Base-by-base conservation (phyloP, 331 rosid species). In the Stylosanthes scabra region DNA sequence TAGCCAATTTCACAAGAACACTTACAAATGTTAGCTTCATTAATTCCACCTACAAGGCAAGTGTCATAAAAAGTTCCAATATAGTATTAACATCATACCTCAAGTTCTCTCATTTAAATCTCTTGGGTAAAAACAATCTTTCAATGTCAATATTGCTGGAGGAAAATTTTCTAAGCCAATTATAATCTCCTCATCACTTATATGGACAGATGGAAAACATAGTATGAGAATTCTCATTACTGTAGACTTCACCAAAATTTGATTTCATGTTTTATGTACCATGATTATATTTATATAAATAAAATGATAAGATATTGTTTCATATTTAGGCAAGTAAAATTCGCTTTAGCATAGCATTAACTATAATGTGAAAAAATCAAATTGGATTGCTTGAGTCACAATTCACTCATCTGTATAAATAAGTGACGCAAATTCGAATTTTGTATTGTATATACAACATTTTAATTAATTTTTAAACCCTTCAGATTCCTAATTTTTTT, bases 21-120 rank as follows among this genome's bases (percentile, higher is more conserved):
- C 84, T 84, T 1, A 88, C 76, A 41, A 83, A 86, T 59, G 89
- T 88, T 58, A 88, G 90, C 4, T 13, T 8, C 9, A 39, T 64
- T 2, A 84, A 49, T 75, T 80, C 88, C 50, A 77, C 58, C 15
- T 85, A 83, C 63, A 73, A 37, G 59, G 78, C 68, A 2, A 71
- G 40, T 7, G 3, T 77, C 37, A 7, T 9, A 10, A 8, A 62
- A 40, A 41, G 7, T 25, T 46, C 71, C 12, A 14, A 37, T 6
- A 12, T 78, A 65, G 64, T 2, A 65, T 74, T 1, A 68, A 11
- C 0, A 78, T 82, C 49, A 2, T 6, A 2, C 86, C 80, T 11
- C 6, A 45, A 0, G 2, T 59, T 64, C 44, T 82, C 5, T 29
- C 67, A 0, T 78, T 82, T 42, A 82, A 16, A 40, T 82, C 78